Evolutionary conservation across 2,329 filamentous ascomycete species (phyloP).

Genomic region (Aspergillus costaricaensis): DNA sequence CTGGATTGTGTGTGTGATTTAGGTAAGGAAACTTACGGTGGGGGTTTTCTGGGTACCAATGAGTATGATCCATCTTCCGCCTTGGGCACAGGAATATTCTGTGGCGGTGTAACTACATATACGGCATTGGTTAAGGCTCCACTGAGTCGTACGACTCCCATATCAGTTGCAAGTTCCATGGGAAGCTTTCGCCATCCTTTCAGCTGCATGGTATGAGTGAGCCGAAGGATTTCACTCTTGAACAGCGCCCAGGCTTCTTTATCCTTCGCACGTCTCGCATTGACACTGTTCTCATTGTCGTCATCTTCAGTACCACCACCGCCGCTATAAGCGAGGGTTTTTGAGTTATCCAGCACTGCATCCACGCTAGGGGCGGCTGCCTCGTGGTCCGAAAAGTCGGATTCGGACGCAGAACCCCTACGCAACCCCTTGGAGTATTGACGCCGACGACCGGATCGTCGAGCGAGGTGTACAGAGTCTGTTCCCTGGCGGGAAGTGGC

Average conservation of each 20-base stretch:
- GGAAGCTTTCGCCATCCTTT: constrained; percentile 90
- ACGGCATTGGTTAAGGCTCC: constrained; percentile 95
- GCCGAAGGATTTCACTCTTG: constrained; percentile 86
- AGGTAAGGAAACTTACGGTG: constrained; percentile 49
- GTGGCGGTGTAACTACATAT: constrained; percentile 85
- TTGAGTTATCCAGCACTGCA: constrained; percentile 82
- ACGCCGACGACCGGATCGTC: constrained; percentile 37
- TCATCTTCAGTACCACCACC: constrained; percentile 54
- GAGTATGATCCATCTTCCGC: constrained; percentile 43
- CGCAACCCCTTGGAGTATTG: constrained; percentile 38
- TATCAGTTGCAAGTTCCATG: constrained; percentile 44
- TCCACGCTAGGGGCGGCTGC: constrained; percentile 82
- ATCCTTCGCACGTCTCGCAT: constrained; percentile 63
- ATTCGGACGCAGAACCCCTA: constrained; percentile 70
- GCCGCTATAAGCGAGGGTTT: constrained; percentile 75
- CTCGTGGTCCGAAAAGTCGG: constrained; percentile 81
- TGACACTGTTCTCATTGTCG: constrained; percentile 45
- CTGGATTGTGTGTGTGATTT: background rate
- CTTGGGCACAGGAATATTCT: constrained; percentile 54
- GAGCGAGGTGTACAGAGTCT: constrained; percentile 18
- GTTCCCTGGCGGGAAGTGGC: constrained; percentile 36
- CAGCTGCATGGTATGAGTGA: constrained; percentile 83
- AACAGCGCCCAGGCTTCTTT: constrained; percentile 79
- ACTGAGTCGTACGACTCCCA: constrained; percentile 59
- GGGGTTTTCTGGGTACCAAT: constrained; percentile 48